phyloP scores from a whole-genome alignment of 2,329 filamentous ascomycete species.

The Tolypocladium nubicola region DNA sequence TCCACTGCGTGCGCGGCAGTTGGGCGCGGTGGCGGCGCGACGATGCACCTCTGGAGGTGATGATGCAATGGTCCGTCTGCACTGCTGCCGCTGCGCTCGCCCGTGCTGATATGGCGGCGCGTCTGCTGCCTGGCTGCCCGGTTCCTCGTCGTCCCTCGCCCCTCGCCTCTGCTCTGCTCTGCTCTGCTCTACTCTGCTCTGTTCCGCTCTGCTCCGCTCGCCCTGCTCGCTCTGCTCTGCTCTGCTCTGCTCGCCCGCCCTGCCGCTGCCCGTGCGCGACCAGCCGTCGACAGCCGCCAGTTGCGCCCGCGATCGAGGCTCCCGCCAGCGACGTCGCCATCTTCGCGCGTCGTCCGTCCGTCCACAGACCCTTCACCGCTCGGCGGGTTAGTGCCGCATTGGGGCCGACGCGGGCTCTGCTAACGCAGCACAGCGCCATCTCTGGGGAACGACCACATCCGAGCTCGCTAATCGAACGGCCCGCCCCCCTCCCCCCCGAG shows the following conservation, averaged over 20 bases:
- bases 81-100: background rate
- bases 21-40: no score
- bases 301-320: no score
- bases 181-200: background rate
- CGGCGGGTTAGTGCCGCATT: no score
- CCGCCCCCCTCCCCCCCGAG: background rate
- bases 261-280: background rate
- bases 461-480: background rate
- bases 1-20: no score
- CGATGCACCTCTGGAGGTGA: no score
- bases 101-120: background rate
- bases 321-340: no score
- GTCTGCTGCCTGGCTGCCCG: background rate
- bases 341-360: no score
- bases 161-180: background rate
- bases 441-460: background rate
- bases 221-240: background rate
- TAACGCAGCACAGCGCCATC: no score
- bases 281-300: background rate
- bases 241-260: background rate
- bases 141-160: background rate
- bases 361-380: no score
- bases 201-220: no score
- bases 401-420: no score
- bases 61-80: no score